A percentile compares a stretch with the other conserved stretches of the same genome.
Conservation (phyloP, 2,329 filamentous ascomycete species). For the Thielaviopsis musarum region DNA sequence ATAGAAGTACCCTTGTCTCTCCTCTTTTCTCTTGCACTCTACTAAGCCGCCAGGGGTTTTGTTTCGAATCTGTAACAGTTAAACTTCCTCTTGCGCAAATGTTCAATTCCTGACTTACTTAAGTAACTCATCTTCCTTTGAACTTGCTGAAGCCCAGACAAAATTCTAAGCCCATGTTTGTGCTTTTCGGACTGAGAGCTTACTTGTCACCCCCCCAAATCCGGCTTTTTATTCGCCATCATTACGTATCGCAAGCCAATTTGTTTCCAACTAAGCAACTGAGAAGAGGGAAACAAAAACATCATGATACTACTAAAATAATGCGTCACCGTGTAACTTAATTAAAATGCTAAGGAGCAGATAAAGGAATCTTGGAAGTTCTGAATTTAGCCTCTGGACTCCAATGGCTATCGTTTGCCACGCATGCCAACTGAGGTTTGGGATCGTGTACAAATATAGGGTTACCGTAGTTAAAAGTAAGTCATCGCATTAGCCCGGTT, state of each 20-base stretch:
- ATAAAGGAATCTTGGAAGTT: too few species aligned
- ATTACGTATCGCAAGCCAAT: background rate
- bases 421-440: too few species aligned
- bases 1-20: background rate
- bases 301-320: background rate
- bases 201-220: background rate
- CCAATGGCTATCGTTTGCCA: too few species aligned
- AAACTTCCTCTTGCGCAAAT: background rate
- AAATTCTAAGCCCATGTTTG: background rate
- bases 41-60: constrained; percentile 8
- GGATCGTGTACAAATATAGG: background rate
- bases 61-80: constrained; percentile 13
- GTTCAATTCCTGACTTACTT: background rate
- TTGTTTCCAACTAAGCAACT: too few species aligned
- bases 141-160: background rate
- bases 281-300: background rate
- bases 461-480: background rate
- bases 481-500: background rate
- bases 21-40: background rate
- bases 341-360: background rate
- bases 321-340: background rate
- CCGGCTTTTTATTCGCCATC: background rate
- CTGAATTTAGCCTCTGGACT: too few species aligned
- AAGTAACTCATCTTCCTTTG: too few species aligned
- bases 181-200: too few species aligned